Base-by-base conservation (phyloP, 192 early-diverging fungal species). In the Backusella australiensis region DNA sequence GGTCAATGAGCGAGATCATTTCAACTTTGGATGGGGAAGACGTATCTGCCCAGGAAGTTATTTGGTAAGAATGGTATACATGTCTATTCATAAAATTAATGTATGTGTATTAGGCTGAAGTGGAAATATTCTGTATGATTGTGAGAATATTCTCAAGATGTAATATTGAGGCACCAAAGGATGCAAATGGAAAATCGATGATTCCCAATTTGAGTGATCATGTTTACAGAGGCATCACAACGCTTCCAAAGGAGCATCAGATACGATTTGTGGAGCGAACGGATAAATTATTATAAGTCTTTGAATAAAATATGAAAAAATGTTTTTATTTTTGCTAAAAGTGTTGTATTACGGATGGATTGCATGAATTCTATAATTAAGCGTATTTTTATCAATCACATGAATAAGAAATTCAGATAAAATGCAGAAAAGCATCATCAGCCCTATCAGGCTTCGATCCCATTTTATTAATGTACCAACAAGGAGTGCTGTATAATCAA, bases 11-110 rank as follows among this genome's bases (percentile, higher is more conserved):
- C 5, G 76, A 9, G 71, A 78, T n/a, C 70, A 72, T 8, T 66
- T 65, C 26, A 72, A 29, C 21, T 78, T 78, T 72, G 76, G 76
- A 14, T 78, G 68, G 68, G 76, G 76, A 65, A 72, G 70, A 34
- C 70, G 70, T 52, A 72, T 72, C 15, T 72, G 70, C 17, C 70
- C 70, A 49, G 70, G 70, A 19, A 36, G 35, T 41, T 69, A 69
- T 11, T 23, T 69, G 68, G 68, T 69, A 69, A 38, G 34, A 36
- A 34, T 32, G 1, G 32, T 32, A 32, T 32, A 32, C 32, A 32
- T 67, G 0, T 34, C 26, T 23, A 67, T 23, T 3, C 14, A 7
- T 17, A 34, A 23, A 3, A 3, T 4, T 67, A 67, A 67, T 0
- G 11, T 29, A 0, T 32, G 32, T 32, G 32, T 32, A 32, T 12